Conservation (phyloP, 495 filamentous ascomycete species). For the Pyronema omphalodes region DNA sequence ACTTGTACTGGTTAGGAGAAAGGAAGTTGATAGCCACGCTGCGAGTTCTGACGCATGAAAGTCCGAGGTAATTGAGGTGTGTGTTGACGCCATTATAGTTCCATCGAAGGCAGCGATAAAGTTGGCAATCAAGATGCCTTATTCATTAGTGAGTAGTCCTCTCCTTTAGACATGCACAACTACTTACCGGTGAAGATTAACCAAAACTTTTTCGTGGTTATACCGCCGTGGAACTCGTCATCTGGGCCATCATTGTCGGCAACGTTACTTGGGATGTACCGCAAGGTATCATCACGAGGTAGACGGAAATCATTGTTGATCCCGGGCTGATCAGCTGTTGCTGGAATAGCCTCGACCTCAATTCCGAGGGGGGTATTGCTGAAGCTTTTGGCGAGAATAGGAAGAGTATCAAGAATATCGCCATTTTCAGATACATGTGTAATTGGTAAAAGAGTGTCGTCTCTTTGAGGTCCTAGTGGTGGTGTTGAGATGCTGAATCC, state of each 20-base stretch:
- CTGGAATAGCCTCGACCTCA: slow-evolving; percentile 2
- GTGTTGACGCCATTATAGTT: slow-evolving; percentile 64
- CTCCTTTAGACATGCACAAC: not conserved
- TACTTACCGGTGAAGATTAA: slow-evolving; percentile 15
- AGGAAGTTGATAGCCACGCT: slow-evolving; percentile 67
- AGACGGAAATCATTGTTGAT: not conserved
- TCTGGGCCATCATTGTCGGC: not conserved
- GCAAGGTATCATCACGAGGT: not conserved
- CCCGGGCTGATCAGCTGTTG: not conserved
- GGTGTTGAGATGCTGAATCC: not conserved
- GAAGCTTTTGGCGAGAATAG: slow-evolving; percentile 2
- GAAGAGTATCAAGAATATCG: not conserved
- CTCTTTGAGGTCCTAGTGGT: not conserved
- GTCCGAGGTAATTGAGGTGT: slow-evolving; percentile 65
- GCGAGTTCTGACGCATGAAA: slow-evolving; percentile 57
- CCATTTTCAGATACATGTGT: not conserved
- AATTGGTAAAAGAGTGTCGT: not conserved
- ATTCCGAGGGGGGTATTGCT: slow-evolving; percentile 3
- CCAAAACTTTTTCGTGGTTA: slow-evolving; percentile 13
- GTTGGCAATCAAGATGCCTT: slow-evolving; percentile 17
- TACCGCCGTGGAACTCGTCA: slow-evolving; percentile 10
- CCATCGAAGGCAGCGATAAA: slow-evolving; percentile 46
- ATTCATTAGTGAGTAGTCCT: not conserved
- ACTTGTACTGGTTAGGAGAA: slow-evolving; percentile 55
- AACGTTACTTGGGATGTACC: not conserved